A percentile compares a stretch with the other conserved stretches of the same genome.
Evolutionary conservation across 306 rosid genomes (phyloP).

Genomic region (Delonix regia): DNA sequence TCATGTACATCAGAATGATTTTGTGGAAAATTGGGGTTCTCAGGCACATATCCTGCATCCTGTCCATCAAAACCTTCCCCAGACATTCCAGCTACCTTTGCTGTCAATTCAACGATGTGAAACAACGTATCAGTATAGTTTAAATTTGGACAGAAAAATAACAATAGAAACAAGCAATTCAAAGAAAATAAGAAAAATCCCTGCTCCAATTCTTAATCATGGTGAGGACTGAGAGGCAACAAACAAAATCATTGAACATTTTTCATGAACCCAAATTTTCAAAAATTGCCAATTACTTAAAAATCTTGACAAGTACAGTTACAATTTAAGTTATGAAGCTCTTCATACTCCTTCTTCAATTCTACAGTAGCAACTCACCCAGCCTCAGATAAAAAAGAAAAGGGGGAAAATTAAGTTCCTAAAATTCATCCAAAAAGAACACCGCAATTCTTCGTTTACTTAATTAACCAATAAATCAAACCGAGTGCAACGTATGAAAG

Average conservation of each 20-base stretch:
- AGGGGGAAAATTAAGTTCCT: neutral
- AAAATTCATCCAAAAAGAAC: neutral
- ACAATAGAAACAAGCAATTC: neutral
- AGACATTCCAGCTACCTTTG: constrained; percentile 36
- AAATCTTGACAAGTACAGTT: neutral
- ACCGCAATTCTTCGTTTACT: neutral
- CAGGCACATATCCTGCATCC: constrained; percentile 57
- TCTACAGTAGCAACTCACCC: neutral
- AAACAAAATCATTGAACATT: neutral
- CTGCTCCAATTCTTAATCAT: neutral
- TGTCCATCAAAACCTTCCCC: constrained; percentile 52
- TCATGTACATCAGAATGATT: constrained; percentile 44
- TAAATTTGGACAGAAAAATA: neutral
- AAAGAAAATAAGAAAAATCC: neutral
- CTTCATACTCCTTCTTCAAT: neutral
- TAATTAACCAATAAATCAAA: neutral
- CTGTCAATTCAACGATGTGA: constrained; percentile 15
- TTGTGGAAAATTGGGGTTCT: constrained; percentile 41
- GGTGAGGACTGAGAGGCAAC: neutral
- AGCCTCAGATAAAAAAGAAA: neutral
- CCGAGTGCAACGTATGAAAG: neutral
- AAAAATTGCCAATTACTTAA: neutral
- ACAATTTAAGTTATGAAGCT: neutral
- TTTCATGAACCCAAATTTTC: neutral
- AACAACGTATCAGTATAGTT: constrained; percentile 24